Evolutionary conservation across 2,329 filamentous ascomycete genomes (phyloP).

Genomic region (Mycosphaerella arachidis): DNA sequence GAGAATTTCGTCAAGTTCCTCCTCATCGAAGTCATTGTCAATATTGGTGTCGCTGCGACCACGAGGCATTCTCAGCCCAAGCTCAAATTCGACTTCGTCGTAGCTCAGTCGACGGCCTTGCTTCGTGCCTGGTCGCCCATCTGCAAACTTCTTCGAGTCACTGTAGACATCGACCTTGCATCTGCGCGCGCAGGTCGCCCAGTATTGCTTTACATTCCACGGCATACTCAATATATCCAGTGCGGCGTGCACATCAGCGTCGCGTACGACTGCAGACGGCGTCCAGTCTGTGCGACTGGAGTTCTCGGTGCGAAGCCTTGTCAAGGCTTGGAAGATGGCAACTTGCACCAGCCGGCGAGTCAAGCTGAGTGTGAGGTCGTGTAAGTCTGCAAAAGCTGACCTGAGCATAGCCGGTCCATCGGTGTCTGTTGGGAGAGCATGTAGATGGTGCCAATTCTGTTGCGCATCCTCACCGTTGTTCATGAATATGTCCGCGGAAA

Average conservation of each 20-base stretch:
- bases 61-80: constrained; percentile 24
- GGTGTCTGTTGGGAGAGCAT: constrained; percentile 36
- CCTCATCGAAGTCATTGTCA: constrained; percentile 35
- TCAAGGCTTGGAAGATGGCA: constrained; percentile 64
- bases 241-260: constrained; percentile 52
- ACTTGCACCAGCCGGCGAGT: constrained; percentile 68
- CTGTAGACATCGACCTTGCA: constrained; percentile 49
- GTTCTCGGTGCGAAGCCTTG: constrained; percentile 55
- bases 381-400: constrained; percentile 72
- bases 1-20: constrained; percentile 9
- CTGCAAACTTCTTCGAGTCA: constrained; percentile 26
- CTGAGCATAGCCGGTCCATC: constrained; percentile 66
- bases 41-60: constrained; percentile 34
- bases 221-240: constrained; percentile 52
- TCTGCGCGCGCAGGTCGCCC: constrained; percentile 50
- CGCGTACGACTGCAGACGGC: constrained; percentile 21
- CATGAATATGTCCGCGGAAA: constrained; percentile 71
- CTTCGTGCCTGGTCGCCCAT: constrained; percentile 26
- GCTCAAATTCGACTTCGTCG: constrained; percentile 41
- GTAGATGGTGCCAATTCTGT: constrained; percentile 63
- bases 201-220: constrained; percentile 45
- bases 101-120: constrained; percentile 30
- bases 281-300: constrained; percentile 23
- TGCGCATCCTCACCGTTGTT: constrained; percentile 55
- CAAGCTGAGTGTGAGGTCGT: constrained; percentile 61